Percentiles rank a stretch among this genome's conserved stretches.
Evolutionary conservation across 1,139 yeast species (phyloP).

Genomic region (Pichia sp.): DNA sequence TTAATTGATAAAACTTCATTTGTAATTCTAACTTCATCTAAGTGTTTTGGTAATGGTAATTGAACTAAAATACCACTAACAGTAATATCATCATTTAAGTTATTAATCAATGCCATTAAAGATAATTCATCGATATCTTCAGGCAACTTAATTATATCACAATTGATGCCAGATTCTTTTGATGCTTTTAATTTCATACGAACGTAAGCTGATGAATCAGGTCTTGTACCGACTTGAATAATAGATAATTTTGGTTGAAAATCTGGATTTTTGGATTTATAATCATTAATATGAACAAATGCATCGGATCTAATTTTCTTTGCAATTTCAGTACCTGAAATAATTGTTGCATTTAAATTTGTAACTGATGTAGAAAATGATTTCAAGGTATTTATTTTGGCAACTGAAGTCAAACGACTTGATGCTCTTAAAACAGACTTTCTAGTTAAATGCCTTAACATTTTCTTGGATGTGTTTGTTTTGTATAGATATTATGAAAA

Average conservation of each 20-base stretch:
- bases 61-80: constrained; percentile 91
- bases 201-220: constrained; percentile 91
- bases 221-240: constrained; percentile 84
- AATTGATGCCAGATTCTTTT: constrained; percentile 68
- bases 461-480: background rate
- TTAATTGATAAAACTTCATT: constrained; percentile 64
- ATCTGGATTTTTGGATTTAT: constrained; percentile 49
- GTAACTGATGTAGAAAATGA: constrained; percentile 16
- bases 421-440: background rate
- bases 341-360: constrained; percentile 23
- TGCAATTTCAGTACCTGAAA: constrained; percentile 28
- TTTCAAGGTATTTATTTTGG: constrained; percentile 6
- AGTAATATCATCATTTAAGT: constrained; percentile 56
- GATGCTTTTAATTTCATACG: constrained; percentile 94
- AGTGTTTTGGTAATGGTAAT: constrained; percentile 79
- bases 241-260: constrained; percentile 78
- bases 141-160: constrained; percentile 62
- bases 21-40: constrained; percentile 75
- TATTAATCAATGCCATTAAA: constrained; percentile 51
- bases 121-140: constrained; percentile 53
- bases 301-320: constrained; percentile 24
- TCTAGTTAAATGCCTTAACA: background rate
- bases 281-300: constrained; percentile 41
- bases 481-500: background rate
- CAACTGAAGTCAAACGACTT: background rate